These are phyloP conservation scores for Asterella californica DNA, from an alignment of 225 moss, liverwort and hornwort genomes.

Conservation along the genomic window DNA sequence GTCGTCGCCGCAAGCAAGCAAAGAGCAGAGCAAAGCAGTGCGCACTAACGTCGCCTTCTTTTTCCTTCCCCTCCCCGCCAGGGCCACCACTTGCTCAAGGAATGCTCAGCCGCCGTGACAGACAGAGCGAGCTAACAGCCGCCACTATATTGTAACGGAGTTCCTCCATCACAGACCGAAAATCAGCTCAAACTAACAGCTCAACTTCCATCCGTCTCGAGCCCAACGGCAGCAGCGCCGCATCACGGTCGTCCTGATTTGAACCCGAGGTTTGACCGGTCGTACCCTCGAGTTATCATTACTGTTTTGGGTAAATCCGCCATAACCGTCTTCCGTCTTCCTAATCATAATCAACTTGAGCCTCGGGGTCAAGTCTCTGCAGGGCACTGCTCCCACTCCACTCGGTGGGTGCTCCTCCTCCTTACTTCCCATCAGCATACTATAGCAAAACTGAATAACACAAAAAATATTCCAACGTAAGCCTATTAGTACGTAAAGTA, in stretches of 20 bases:
- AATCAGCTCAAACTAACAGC: too few relatives aligned
- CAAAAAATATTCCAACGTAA: too few relatives aligned
- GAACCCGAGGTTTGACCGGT: neutral
- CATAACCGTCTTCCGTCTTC: too few relatives aligned
- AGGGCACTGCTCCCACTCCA: too few relatives aligned
- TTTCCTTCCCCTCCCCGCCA: neutral
- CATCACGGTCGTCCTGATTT: neutral
- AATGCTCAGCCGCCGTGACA: neutral
- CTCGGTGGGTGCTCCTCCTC: too few relatives aligned
- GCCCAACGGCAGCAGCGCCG: conserved; percentile 1
- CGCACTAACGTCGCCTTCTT: neutral
- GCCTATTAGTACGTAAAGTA: too few relatives aligned
- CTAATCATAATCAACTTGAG: too few relatives aligned
- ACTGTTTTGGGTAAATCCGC: too few relatives aligned
- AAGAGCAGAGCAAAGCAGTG: too few relatives aligned
- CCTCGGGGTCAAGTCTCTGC: too few relatives aligned
- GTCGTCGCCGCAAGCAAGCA: neutral
- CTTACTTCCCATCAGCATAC: too few relatives aligned
- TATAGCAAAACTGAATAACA: too few relatives aligned
- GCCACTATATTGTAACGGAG: neutral
- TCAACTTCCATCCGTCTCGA: neutral
- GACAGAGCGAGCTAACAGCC: neutral
- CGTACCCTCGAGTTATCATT: neutral
- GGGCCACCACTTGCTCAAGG: neutral
- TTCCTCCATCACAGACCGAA: neutral